Evolutionary conservation across 192 early-diverging fungal species (phyloP).

Genomic region (Diversispora epigaea): DNA sequence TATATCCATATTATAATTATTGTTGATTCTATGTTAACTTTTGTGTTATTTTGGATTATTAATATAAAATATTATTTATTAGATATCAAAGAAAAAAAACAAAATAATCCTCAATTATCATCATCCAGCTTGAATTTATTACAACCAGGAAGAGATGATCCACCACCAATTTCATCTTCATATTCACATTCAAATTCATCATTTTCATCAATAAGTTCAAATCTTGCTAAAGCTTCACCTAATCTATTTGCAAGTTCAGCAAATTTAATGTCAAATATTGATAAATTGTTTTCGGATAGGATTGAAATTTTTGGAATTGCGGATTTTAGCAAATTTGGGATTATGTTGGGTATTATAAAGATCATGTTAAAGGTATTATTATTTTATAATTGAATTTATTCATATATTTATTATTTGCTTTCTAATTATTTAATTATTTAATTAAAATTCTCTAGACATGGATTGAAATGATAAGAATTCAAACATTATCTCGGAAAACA

Average conservation of each 20-base stretch:
- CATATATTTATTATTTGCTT: too few species aligned
- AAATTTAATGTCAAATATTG: constrained; percentile 52
- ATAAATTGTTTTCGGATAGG: constrained; percentile 68
- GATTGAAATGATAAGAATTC: constrained; percentile 56
- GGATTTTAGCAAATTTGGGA: constrained; percentile 50
- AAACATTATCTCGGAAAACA: constrained; percentile 48
- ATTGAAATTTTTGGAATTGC: constrained; percentile 62
- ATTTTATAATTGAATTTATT: not conserved
- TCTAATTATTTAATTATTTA: too few species aligned
- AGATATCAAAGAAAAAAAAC: too few species aligned
- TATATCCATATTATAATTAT: too few species aligned
- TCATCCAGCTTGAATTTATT: too few species aligned
- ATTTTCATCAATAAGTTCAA: constrained; percentile 6
- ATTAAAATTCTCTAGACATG: constrained; percentile 45
- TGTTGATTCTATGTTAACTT: too few species aligned
- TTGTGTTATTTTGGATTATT: too few species aligned
- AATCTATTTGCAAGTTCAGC: not conserved
- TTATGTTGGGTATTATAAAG: constrained; percentile 54
- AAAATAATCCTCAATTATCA: too few species aligned
- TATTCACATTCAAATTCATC: constrained; percentile 24
- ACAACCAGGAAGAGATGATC: not conserved
- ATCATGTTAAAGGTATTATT: constrained; percentile 50
- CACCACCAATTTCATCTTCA: not conserved
- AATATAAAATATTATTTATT: too few species aligned
- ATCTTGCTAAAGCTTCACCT: not conserved